These are phyloP conservation scores for Aspergillus felis DNA, from an alignment of 2,329 filamentous ascomycete genomes.

Conservation along the genomic window DNA sequence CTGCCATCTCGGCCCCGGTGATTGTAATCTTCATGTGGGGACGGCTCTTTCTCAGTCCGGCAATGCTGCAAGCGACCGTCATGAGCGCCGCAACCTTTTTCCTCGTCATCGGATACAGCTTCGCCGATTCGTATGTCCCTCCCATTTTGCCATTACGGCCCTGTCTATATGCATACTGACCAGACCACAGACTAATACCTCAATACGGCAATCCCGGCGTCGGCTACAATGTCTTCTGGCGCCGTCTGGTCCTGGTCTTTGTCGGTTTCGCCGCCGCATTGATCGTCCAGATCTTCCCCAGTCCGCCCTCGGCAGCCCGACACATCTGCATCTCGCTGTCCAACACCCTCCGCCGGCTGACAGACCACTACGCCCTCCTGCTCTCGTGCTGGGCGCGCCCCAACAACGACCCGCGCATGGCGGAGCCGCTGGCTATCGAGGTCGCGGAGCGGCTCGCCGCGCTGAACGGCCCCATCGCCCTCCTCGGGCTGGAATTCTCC, in stretches of 20 bases:
- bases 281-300: constrained; percentile 47
- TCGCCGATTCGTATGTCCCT: constrained; percentile 34
- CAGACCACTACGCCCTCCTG: constrained; percentile 49
- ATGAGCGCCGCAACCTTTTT: constrained; percentile 44
- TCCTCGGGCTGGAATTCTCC: constrained; percentile 38
- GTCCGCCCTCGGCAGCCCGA: constrained; percentile 44
- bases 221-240: constrained; percentile 50
- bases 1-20: constrained; percentile 37
- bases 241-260: constrained; percentile 42
- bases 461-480: constrained; percentile 32
- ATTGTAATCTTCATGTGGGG: constrained; percentile 32
- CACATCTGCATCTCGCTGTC: constrained; percentile 47
- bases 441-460: constrained; percentile 29
- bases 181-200: constrained; percentile 30
- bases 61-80: constrained; percentile 30
- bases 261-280: constrained; percentile 43
- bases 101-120: constrained; percentile 48
- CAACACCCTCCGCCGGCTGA: constrained; percentile 40
- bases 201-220: constrained; percentile 46
- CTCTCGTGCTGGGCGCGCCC: constrained; percentile 43
- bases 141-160: neutral
- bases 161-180: constrained; percentile 1
- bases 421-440: constrained; percentile 29
- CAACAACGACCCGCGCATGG: constrained; percentile 19
- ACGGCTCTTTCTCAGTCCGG: constrained; percentile 30